Base-by-base conservation (phyloP, 306 rosid genomes). In the Inga laurina region DNA sequence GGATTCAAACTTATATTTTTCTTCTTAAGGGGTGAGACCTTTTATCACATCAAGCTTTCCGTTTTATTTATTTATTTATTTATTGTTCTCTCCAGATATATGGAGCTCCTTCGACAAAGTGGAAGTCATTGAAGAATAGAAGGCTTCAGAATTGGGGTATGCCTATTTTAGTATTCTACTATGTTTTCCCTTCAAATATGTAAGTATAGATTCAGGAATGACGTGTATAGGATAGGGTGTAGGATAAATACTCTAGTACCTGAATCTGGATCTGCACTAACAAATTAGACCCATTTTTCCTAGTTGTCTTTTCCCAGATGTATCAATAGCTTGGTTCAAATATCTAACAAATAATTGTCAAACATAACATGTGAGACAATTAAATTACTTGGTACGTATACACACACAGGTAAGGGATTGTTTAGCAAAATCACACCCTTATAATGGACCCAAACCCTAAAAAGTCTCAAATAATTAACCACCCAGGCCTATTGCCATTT, bases 91-190 rank as follows among this genome's bases (percentile, higher is more conserved):
- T 39, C 24, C 82, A 93, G 98, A 89, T 95, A 79, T 70, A 90
- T 81, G 92, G 89, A 85, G 88, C 94, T 83, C 91, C 97, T 24
- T 61, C 75, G 44, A 87, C 95, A 5, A 95, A 89, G 89, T 95
- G 98, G 98, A 95, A 91, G 84, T 77, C 88, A 62, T 84, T 95
- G 86, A 95, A 89, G 86, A 91, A 93, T 80, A 93, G 98, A 81
- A 91, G 98, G 91, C 89, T 95, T 65, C 98, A 95, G 72, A 95
- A 93, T 88, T 95, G 97, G 98, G 97, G 98, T 95, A 86, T 59
- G 82, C 34, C 78, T 68, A 7, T 54, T 44, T 81, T 27, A 27
- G 30, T 27, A 27, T 27, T 27, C 30, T 27, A 27, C 30, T 27
- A 27, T 56, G 30, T 51, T 72, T 56, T 79, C 27, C 32, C 67